Conservation (phyloP, 805 yeast species). For the Starmerella bombicola region DNA sequence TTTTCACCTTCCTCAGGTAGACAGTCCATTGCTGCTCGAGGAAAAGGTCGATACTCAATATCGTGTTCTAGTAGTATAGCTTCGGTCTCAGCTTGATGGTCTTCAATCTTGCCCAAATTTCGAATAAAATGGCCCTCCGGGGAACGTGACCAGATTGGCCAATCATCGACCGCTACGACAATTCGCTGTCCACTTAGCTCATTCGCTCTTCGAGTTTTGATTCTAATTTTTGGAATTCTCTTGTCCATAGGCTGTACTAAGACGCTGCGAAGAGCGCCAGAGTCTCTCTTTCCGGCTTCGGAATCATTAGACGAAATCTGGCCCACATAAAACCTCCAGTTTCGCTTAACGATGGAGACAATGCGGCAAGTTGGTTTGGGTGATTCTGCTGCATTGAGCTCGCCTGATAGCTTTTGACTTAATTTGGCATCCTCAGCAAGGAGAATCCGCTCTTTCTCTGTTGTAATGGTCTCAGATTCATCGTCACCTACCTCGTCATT, state of each 20-base stretch:
- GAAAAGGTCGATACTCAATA: conserved; percentile 91
- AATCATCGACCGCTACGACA: conserved; percentile 81
- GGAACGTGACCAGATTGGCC: conserved; percentile 72
- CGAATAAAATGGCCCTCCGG: conserved; percentile 95
- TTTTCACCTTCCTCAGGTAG: conserved; percentile 85
- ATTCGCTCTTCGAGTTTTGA: conserved; percentile 72
- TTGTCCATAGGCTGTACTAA: conserved; percentile 83
- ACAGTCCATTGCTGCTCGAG: conserved; percentile 82
- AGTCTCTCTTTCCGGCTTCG: conserved; percentile 27
- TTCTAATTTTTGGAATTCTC: conserved; percentile 73
- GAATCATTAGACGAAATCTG: conserved; percentile 48
- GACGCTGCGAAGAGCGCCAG: conserved; percentile 62
- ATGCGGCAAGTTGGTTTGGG: conserved; percentile 88
- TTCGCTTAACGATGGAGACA: conserved; percentile 76
- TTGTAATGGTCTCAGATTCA: conserved; percentile 38
- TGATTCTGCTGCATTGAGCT: conserved; percentile 31
- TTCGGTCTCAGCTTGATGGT: conserved; percentile 90
- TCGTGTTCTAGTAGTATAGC: conserved; percentile 88
- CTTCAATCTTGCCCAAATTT: conserved; percentile 77
- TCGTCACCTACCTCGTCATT: conserved; percentile 38
- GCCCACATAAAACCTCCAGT: conserved; percentile 95
- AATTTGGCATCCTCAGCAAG: conserved; percentile 65
- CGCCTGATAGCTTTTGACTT: conserved; percentile 26
- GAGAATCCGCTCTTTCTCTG: conserved; percentile 58
- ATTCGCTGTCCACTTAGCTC: conserved; percentile 81